phyloP scores from a whole-genome alignment of 495 filamentous ascomycete genomes.

The Aspergillus olivimuriae region DNA sequence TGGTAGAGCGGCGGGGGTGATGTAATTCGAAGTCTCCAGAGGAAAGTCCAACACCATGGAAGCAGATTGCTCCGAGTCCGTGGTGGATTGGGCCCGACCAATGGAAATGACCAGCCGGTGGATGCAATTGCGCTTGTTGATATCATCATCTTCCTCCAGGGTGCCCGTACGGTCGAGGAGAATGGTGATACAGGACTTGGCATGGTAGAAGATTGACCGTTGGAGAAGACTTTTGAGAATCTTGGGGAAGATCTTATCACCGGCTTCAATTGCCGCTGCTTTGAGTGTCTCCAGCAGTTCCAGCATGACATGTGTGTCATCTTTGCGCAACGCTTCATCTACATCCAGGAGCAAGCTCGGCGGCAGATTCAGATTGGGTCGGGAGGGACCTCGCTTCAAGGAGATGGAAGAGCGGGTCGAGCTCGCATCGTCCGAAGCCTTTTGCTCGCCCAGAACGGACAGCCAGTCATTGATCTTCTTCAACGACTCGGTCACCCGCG shows the following conservation, averaged over 20 bases:
- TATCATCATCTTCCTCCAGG: constrained; percentile 81
- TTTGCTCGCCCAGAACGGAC: constrained; percentile 67
- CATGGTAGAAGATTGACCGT: constrained; percentile 66
- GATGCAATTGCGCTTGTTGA: constrained; percentile 88
- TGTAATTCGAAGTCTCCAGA: constrained; percentile 55
- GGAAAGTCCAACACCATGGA: constrained; percentile 43
- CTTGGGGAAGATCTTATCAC: constrained; percentile 45
- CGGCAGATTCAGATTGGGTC: constrained; percentile 64
- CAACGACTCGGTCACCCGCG: constrained; percentile 56
- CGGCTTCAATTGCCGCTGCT: constrained; percentile 39
- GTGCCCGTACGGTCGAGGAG: constrained; percentile 60
- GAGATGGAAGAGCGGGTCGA: constrained; percentile 67
- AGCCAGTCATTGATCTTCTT: constrained; percentile 87
- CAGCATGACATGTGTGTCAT: constrained; percentile 58
- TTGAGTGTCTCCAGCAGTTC: constrained; percentile 54
- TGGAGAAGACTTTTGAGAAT: constrained; percentile 77
- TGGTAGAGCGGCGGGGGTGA: constrained; percentile 68
- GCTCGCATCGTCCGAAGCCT: constrained; percentile 60
- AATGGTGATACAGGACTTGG: constrained; percentile 59
- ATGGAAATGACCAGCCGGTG: constrained; percentile 88
- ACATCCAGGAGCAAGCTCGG: constrained; percentile 59
- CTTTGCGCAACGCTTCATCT: constrained; percentile 70
- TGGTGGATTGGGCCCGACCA: constrained; percentile 65
- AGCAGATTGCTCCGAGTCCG: constrained; percentile 38
- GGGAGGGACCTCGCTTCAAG: constrained; percentile 61